Evolutionary conservation across 305 asterid species (phyloP), one percentile per base, ranked within the genome.

Genomic region (Nicotiana rustica): DNA sequence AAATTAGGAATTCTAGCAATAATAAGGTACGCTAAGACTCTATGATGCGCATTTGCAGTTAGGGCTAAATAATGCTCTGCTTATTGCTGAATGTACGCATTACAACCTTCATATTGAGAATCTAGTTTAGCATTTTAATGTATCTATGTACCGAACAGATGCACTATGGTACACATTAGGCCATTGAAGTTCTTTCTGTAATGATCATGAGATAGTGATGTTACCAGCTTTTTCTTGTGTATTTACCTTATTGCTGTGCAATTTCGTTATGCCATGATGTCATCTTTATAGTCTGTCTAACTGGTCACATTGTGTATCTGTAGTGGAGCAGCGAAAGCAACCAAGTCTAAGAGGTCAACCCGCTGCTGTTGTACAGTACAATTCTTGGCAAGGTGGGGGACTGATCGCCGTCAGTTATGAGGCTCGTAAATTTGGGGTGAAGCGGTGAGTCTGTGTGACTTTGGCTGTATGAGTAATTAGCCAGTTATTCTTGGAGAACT

Each of bases 401-500:
- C 95, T 94, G 83, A 96, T 96, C 85, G 98, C 99, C 41, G 99
- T 94, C 60, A 91, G 98, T 82, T 96, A 96, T 79, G 99, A 96
- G 86, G 98, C 99, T 85, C 97, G 98, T 80, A 88, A 84, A 75
- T 88, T 68, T 81, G 99, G 98, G 52, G 99, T 96, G 82, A 96
- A 91, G 84, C 91, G 99, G 99, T 94, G 88, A 86, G 78, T 52
- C 61, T 67, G 10, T 73, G 64, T 68, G 55, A 25, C 25, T n/a
- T 59, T 81, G 33, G 14, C 82, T 79, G 70, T 77, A 60, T 33
- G 78, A 81, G 19, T 47, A 66, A 6, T 13, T 47, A 73, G 29
- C 29, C 8, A 33, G 15, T 67, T 81, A 52, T 67, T 67, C 19
- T 83, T 62, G 59, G 66, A 67, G 25, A 71, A 64, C 12, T 21